Conservation (phyloP, 2,329 filamentous ascomycete genomes). For the Cladophialophora bantiana region DNA sequence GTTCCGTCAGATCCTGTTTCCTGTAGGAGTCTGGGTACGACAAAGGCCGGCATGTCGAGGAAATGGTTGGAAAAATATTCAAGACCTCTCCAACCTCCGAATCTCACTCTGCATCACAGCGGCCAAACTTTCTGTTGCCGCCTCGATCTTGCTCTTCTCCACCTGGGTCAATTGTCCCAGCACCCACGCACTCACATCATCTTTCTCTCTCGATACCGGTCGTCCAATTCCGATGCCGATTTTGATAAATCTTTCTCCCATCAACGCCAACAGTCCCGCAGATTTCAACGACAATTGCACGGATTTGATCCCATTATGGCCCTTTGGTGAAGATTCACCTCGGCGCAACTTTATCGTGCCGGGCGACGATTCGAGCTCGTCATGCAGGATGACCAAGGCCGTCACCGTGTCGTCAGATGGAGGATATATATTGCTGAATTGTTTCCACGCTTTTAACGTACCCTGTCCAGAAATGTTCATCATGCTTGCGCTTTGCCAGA, state of each 20-base stretch:
- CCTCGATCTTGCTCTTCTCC: constrained; percentile 61
- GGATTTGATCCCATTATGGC: constrained; percentile 79
- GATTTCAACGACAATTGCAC: constrained; percentile 47
- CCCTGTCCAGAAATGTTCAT: constrained; percentile 88
- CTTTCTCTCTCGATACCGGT: constrained; percentile 69
- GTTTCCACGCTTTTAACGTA: constrained; percentile 69
- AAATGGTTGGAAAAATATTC: neutral
- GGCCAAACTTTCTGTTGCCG: constrained; percentile 57
- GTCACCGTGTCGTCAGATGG: constrained; percentile 45
- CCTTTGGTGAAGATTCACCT: constrained; percentile 65
- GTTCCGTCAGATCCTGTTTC: neutral
- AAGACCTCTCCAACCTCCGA: constrained; percentile 28
- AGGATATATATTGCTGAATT: constrained; percentile 49
- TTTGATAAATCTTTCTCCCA: constrained; percentile 63
- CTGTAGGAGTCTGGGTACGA: neutral
- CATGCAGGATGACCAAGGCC: constrained; percentile 79
- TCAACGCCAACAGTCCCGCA: constrained; percentile 49
- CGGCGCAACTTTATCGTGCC: constrained; percentile 71
- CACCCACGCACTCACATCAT: constrained; percentile 78
- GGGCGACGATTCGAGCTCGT: constrained; percentile 79
- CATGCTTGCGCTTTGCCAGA: constrained; percentile 75
- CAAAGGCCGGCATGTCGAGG: neutral
- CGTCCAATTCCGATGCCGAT: constrained; percentile 89
- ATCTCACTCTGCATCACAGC: constrained; percentile 60
- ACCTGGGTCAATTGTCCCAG: constrained; percentile 68